Evolutionary conservation across 2,329 filamentous ascomycete species (phyloP), one percentile per base, ranked within the genome.

Genomic region (Chlorencoelia australis): DNA sequence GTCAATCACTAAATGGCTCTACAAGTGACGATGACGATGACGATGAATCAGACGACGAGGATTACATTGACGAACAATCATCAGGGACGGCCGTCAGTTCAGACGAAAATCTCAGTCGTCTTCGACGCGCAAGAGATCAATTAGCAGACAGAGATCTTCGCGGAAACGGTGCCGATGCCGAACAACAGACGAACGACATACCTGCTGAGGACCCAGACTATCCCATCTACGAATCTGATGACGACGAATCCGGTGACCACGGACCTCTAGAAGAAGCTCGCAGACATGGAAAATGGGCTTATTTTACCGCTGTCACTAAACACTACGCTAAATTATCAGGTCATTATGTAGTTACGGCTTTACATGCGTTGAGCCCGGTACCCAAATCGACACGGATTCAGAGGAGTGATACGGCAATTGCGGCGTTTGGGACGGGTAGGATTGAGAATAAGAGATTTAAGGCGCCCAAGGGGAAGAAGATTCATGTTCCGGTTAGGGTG

Each of bases 401-500:
- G n/a, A n/a, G n/a, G n/a, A 26, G 33, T 29, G 35, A 38, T 28
- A 38, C 30, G 20, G 34, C 33, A 10, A 22, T 62, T 85, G 59
- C 70, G 75, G 51, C 70, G 74, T 51, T 74, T 59, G 73, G 77
- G 25, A 72, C 72, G 5, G 54, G 59, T 33, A 61, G 69, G 52
- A 50, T 77, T 62, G 68, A 79, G 17, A 66, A 59, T 19, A 73
- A 68, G 58, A 68, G 63, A 49, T 75, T 87, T 64, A 79, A 76
- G 56, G 82, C 83, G 7, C 83, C 83, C 9, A 79, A 75, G 58
- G 83, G 83, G 36, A 89, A 88, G 74, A 84, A 84, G 59, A 96
- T 98, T 41, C 89, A 96, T 53, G 91, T 98, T 16, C 89, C 89
- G 10, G 81, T 96, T 37, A 79, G 91, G 32, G 88, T 98, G 21